Conservation (phyloP, 345 rosid species). For the Lagerstroemia speciosa region DNA sequence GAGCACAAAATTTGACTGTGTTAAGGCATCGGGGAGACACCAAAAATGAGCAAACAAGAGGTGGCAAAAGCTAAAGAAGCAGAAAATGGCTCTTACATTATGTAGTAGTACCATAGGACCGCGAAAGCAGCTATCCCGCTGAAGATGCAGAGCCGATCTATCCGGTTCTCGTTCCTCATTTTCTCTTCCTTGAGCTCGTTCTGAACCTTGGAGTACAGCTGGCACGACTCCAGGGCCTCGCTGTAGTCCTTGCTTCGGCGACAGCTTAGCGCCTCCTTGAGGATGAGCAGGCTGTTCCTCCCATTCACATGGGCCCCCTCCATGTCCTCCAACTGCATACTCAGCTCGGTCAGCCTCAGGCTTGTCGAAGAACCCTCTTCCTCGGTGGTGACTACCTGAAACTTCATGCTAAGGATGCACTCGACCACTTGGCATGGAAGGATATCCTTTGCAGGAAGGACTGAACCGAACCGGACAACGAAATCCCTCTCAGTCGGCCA, state of each 20-base stretch:
- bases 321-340: constrained; percentile 81
- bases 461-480: constrained; percentile 61
- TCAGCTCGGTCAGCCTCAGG: constrained; percentile 54
- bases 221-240: constrained; percentile 64
- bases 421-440: constrained; percentile 60
- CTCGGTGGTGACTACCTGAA: constrained; percentile 37
- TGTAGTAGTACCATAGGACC: constrained; percentile 49
- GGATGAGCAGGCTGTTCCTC: constrained; percentile 54
- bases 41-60: neutral
- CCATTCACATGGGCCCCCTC: constrained; percentile 74
- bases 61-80: neutral
- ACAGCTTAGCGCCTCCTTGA: constrained; percentile 61
- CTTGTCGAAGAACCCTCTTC: constrained; percentile 37
- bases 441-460: constrained; percentile 64
- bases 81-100: constrained; percentile 23
- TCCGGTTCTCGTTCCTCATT: constrained; percentile 57
- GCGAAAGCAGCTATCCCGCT: constrained; percentile 57
- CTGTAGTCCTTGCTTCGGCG: constrained; percentile 57
- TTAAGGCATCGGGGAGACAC: neutral
- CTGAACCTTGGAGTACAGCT: constrained; percentile 55
- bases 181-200: constrained; percentile 64
- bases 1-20: neutral
- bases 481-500: constrained; percentile 81
- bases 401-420: constrained; percentile 65
- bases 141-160: constrained; percentile 53